Base-by-base conservation (phyloP, 805 yeast genomes). In the Cephaloascus albidus region DNA sequence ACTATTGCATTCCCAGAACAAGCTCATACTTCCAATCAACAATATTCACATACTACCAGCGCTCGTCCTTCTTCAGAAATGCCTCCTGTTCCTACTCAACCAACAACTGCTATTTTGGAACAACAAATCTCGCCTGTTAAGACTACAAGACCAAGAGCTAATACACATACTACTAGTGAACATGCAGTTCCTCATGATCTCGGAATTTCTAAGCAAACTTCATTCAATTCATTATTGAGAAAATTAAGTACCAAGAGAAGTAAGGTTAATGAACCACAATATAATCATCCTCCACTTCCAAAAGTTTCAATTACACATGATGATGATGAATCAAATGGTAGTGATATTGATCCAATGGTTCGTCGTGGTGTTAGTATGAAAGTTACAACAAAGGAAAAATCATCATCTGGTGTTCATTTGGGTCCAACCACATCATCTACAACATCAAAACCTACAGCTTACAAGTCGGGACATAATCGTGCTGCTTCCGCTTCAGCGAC, bases 331-430 rank as follows among this genome's bases (percentile, higher is more conserved):
- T 35, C 28, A 18, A 38, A 44, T n/a, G 44, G 53, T 3, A 18
- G 43, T 19, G 51, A 46, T 40, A 50, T 41, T n/a, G 72, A 66
- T 39, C 69, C 70, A 33, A 48, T 64, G 61, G 72, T 75, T 36
- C 78, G 79, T 49, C 71, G 81, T 49, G 79, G 78, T 45, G 79
- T 76, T 8, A 72, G 78, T 51, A 66, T 75, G 72, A 75, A 72
- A 50, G 70, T 75, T n/a, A 75, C 81, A 1, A 70, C 76, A 12
- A 73, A 69, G 49, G 81, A 75, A 46, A 72, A 66, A 44, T 66
- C 54, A 18, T 38, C 44, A 5, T 46, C 59, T 1, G 46, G 54
- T 36, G 41, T 45, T n/a, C 45, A 45, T 30, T 40, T 48, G 27
- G 40, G 33, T 33, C 38, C 40, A 26, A 36, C 39, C 19, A 16